Evolutionary conservation across 352 stramenopile species (phyloP).

Genomic region (Lagenidium giganteum): DNA sequence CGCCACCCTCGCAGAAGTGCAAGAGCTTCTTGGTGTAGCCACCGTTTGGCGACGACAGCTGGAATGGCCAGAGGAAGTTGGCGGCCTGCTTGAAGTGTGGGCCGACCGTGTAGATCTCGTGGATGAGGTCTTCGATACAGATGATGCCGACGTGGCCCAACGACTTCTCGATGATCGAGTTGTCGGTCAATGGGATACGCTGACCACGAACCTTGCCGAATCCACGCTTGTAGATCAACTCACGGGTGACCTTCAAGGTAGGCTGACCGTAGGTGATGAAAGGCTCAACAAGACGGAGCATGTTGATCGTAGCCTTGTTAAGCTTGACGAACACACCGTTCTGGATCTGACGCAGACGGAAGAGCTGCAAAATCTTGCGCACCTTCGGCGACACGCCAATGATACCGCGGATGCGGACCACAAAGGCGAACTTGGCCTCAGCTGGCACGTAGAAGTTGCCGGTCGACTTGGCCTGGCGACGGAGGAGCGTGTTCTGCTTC

Average conservation of each 20-base stretch:
- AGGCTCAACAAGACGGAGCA: constrained; percentile 98
- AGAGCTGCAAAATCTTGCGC: constrained; percentile 98
- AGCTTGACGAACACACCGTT: constrained; percentile 99
- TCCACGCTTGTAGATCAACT: constrained; percentile 99
- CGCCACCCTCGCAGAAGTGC: constrained; percentile 92
- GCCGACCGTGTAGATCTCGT: constrained; percentile 99
- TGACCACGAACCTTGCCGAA: constrained; percentile 99
- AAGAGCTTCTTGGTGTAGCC: constrained; percentile 94
- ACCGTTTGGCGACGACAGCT: constrained; percentile 96
- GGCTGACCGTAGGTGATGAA: constrained; percentile 99
- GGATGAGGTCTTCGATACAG: constrained; percentile 99
- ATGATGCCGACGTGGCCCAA: constrained; percentile 95
- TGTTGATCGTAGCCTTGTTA: constrained; percentile 99
- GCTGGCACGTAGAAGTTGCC: constrained; percentile 98
- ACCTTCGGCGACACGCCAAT: constrained; percentile 90
- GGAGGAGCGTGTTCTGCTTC: constrained; percentile 91
- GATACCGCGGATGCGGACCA: constrained; percentile 99
- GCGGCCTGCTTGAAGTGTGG: constrained; percentile 98
- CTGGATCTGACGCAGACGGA: constrained; percentile 99
- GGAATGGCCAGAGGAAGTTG: constrained; percentile 99
- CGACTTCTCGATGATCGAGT: constrained; percentile 95
- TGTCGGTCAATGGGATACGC: constrained; percentile 96
- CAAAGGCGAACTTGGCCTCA: constrained; percentile 97
- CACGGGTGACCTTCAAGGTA: constrained; percentile 95
- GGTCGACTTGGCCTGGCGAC: constrained; percentile 93